A percentile compares a stretch with the other conserved stretches of the same genome.
phyloP scores from a whole-genome alignment of 1,284 basidiomycete species.

The Rhodotorula mucilaginosa region DNA sequence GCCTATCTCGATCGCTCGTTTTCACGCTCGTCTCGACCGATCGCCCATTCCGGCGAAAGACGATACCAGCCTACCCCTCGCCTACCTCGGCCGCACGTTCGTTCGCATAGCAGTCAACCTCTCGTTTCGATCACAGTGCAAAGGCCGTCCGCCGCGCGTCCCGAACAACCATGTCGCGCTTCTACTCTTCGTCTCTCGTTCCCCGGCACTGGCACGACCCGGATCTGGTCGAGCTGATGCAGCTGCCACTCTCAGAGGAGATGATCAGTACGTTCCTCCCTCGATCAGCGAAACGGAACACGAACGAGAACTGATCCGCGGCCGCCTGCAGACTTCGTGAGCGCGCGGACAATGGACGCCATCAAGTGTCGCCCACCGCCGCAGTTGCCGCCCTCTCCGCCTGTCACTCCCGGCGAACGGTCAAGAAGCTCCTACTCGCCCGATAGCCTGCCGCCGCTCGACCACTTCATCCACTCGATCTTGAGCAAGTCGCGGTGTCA shows the following conservation, averaged over 20 bases:
- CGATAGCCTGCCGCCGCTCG: constrained; percentile 62
- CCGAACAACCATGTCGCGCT: constrained; percentile 3
- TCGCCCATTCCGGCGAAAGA: background rate
- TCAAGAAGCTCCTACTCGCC: background rate
- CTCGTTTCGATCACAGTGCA: background rate
- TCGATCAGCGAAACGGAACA: background rate
- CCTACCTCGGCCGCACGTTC: background rate
- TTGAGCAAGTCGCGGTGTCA: constrained; percentile 72
- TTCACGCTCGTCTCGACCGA: background rate
- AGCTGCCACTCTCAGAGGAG: constrained; percentile 67
- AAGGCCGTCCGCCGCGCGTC: background rate
- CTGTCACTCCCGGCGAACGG: constrained; percentile 7
- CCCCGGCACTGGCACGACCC: constrained; percentile 59
- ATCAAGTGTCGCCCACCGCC: constrained; percentile 17
- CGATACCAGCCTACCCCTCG: background rate
- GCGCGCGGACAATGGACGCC: constrained; percentile 10
- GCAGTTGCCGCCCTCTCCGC: constrained; percentile 4
- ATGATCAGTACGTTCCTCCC: constrained; percentile 63
- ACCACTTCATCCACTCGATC: constrained; percentile 80
- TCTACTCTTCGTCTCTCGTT: constrained; percentile 23
- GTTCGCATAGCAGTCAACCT: background rate
- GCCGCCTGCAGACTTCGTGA: constrained; percentile 2
- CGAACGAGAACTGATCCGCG: background rate
- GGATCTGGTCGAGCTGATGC: constrained; percentile 70
- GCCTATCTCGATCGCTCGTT: background rate